These are phyloP conservation scores for Fusarium equiseti DNA, from an alignment of 2,329 filamentous ascomycete genomes.

Conservation along the genomic window DNA sequence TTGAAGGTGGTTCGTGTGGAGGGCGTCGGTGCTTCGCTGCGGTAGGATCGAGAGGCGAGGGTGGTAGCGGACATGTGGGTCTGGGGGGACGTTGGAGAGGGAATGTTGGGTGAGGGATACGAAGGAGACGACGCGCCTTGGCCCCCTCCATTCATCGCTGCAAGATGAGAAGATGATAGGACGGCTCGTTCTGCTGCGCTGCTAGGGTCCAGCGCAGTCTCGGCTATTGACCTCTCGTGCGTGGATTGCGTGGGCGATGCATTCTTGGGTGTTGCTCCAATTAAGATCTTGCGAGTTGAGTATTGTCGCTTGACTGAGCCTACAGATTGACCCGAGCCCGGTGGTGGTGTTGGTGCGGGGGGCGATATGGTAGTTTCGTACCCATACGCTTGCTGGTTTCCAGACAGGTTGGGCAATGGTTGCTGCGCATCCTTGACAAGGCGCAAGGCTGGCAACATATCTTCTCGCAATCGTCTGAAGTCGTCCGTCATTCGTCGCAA, in stretches of 20 bases:
- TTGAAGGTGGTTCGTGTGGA: constrained; percentile 68
- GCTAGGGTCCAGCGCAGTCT: constrained; percentile 75
- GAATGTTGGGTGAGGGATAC: constrained; percentile 74
- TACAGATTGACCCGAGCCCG: constrained; percentile 60
- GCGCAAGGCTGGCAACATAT: constrained; percentile 89
- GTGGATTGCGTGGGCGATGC: constrained; percentile 79
- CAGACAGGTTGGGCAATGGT: constrained; percentile 73
- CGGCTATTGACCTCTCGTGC: constrained; percentile 74
- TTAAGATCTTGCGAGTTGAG: constrained; percentile 80
- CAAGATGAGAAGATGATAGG: constrained; percentile 75
- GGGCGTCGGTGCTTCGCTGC: constrained; percentile 65
- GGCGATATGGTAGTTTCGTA: constrained; percentile 67
- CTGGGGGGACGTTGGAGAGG: constrained; percentile 77
- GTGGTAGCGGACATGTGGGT: constrained; percentile 66
- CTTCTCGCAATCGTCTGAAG: constrained; percentile 88
- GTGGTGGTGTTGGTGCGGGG: constrained; percentile 67
- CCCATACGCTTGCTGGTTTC: constrained; percentile 57
- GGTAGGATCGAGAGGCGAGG: constrained; percentile 72
- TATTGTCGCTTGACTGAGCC: constrained; percentile 76
- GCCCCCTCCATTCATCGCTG: constrained; percentile 74
- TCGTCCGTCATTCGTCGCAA: constrained; percentile 87
- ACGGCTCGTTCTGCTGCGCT: constrained; percentile 76
- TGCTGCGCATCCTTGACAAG: constrained; percentile 93
- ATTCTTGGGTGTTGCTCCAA: constrained; percentile 79
- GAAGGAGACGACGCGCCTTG: constrained; percentile 66